Evolutionary conservation across 1,284 basidiomycete genomes (phyloP).

Genomic region (Heterobasidion irregulare): DNA sequence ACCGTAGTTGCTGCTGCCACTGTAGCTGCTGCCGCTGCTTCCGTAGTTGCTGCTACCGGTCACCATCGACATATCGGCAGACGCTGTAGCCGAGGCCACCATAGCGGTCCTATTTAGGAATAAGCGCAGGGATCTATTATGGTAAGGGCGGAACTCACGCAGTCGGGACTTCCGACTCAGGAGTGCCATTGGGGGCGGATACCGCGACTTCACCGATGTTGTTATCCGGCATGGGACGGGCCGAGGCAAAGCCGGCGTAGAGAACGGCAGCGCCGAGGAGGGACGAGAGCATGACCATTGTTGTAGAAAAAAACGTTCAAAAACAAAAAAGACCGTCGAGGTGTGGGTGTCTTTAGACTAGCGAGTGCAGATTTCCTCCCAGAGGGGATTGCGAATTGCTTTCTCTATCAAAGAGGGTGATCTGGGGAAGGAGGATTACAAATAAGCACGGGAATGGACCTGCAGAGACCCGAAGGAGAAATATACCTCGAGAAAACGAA

Average conservation of each 20-base stretch:
- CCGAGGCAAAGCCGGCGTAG: conserved; percentile 40
- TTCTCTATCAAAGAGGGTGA: conserved; percentile 70
- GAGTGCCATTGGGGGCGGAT: conserved; percentile 33
- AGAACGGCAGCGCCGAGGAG: conserved; percentile 44
- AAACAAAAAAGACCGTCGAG: conserved; percentile 35
- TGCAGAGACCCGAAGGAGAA: background rate
- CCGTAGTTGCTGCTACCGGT: conserved; percentile 18
- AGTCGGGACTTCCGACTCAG: background rate
- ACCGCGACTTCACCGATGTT: conserved; percentile 35
- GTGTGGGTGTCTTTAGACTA: conserved; percentile 31
- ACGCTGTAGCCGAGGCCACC: conserved; percentile 3
- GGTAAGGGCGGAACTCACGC: background rate
- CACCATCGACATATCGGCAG: background rate
- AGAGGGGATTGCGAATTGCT: conserved; percentile 39
- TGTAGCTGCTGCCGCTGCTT: conserved; percentile 4
- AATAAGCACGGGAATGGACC: conserved; percentile 8
- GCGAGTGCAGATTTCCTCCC: conserved; percentile 33
- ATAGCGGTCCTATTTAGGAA: background rate
- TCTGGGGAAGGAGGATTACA: conserved; percentile 22
- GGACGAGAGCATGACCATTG: conserved; percentile 48
- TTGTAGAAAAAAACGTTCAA: conserved; percentile 20
- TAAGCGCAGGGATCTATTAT: background rate
- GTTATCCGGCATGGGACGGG: conserved; percentile 38
- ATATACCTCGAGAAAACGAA: conserved; percentile 45
- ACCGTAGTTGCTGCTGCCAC: background rate